Base-by-base conservation (phyloP, 495 filamentous ascomycete genomes). In the Amniculicola lignicola region DNA sequence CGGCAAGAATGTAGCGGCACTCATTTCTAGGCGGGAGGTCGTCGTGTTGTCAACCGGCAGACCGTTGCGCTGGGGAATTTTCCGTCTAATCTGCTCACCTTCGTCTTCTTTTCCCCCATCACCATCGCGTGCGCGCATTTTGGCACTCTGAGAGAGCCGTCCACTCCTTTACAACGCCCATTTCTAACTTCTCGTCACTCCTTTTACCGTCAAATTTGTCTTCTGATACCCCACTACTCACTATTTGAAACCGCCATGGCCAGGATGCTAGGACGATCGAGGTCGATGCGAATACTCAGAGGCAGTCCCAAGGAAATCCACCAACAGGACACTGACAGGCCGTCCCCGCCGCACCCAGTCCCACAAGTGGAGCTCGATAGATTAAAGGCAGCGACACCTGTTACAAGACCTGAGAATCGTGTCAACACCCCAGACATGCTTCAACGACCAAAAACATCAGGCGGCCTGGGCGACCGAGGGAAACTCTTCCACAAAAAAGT, bases 81-180 rank as follows among this genome's bases (percentile, higher is more conserved):
- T 40, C 4, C 45, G 41, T 24, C 27, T 16, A 29, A 54, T 37
- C 53, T 45, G 41, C 42, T 48, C 43, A 44, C 39, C 33, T 21
- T 52, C 43, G 33, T 41, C 37, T 38, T 51, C 51, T 33, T 19
- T 54, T 57, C 60, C 57, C 44, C 56, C 47, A 47, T 49, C 19
- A 48, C 55, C 19, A 41, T 48, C 49, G 55, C 68, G 42, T 61
- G 55, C 59, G 40, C 51, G 48, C 36, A 24, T n/a, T 45, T 51
- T 61, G 63, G 74, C 10, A 63, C 71, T 73, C 77, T 72, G 71
- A 74, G 75, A 77, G 77, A 72, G 72, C 71, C 63, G 69, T 77
- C 72, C 74, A 63, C 69, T 75, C 71, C 38, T 74, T 77, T 68
- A 28, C 19, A 21, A n/a, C 48, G 16, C 43, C 54, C 21, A 21